These are phyloP conservation scores for Graphilbum ipis-grandicollis DNA, from an alignment of 2,329 filamentous ascomycete genomes.

Conservation along the genomic window DNA sequence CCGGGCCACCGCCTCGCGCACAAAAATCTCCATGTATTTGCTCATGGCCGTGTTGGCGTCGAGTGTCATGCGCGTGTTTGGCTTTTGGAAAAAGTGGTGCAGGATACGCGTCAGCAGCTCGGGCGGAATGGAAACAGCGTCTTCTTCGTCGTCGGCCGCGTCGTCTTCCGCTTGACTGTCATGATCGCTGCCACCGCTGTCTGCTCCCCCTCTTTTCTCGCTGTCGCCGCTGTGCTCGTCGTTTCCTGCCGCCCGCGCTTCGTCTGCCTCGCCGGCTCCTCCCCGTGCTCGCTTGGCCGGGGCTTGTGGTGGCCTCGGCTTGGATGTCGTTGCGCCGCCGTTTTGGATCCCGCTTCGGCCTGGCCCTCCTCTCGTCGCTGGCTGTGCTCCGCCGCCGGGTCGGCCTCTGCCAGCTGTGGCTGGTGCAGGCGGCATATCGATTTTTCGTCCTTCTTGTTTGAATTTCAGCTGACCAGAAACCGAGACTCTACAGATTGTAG, in stretches of 20 bases:
- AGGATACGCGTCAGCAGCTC: constrained; percentile 61
- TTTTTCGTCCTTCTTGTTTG: too few relatives aligned
- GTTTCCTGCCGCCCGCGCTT: constrained; percentile 8
- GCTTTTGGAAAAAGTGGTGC: constrained; percentile 58
- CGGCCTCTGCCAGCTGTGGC: too few relatives aligned
- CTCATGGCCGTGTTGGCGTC: constrained; percentile 62
- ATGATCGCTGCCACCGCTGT: constrained; percentile 9
- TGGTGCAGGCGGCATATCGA: too few relatives aligned
- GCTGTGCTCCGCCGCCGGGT: too few relatives aligned
- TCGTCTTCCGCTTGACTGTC: background rate
- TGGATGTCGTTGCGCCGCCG: too few relatives aligned
- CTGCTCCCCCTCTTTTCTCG: background rate
- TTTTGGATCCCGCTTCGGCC: too few relatives aligned
- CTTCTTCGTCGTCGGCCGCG: background rate
- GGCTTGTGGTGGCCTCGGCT: constrained; percentile 6
- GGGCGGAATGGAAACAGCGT: constrained; percentile 40
- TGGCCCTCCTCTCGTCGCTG: constrained; percentile 10
- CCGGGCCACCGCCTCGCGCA: constrained; percentile 72
- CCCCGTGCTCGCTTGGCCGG: background rate
- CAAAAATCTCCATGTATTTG: constrained; percentile 83
- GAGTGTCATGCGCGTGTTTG: constrained; percentile 48
- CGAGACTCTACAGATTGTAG: too few relatives aligned
- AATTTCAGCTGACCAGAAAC: too few relatives aligned
- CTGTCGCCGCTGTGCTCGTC: constrained; percentile 16
- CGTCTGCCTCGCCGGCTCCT: constrained; percentile 2